Percentiles rank a stretch among this genome's conserved stretches.
These are phyloP conservation scores for Epichloe sylvatica DNA, from an alignment of 2,329 filamentous ascomycete species.

Conservation along the genomic window DNA sequence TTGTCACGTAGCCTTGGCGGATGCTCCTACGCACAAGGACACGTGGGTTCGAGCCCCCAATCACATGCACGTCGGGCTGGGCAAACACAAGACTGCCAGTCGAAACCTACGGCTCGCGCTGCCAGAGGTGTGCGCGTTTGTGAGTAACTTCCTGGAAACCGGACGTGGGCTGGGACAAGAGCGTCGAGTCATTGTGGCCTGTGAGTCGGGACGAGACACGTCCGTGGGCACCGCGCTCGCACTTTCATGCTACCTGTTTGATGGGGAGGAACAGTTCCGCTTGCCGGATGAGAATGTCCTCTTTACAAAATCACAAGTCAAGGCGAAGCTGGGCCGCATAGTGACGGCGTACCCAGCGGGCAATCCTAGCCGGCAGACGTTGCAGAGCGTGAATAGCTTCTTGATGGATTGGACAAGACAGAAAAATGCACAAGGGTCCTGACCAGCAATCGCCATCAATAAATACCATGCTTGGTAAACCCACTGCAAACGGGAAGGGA, in stretches of 20 bases:
- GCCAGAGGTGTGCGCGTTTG: slow-evolving; percentile 45
- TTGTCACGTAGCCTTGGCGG: slow-evolving; percentile 30
- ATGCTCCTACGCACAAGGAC: slow-evolving; percentile 30
- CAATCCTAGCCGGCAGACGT: slow-evolving; percentile 70
- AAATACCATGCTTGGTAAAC: too few species aligned
- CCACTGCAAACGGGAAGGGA: too few species aligned
- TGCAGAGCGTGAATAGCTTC: slow-evolving; percentile 86
- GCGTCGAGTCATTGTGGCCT: slow-evolving; percentile 44
- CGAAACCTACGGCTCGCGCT: slow-evolving; percentile 67
- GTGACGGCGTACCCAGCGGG: slow-evolving; percentile 64
- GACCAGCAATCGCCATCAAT: not conserved
- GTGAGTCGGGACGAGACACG: slow-evolving; percentile 66
- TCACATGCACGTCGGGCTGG: slow-evolving; percentile 47
- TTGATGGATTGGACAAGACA: slow-evolving; percentile 48
- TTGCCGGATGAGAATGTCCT: slow-evolving; percentile 11
- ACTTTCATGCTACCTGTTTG: slow-evolving; percentile 58
- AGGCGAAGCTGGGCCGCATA: slow-evolving; percentile 66
- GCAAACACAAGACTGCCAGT: slow-evolving; percentile 63
- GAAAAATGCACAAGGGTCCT: not conserved
- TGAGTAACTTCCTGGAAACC: slow-evolving; percentile 23
- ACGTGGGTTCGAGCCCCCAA: slow-evolving; percentile 24
- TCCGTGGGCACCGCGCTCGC: slow-evolving; percentile 66
- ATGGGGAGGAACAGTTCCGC: slow-evolving; percentile 41
- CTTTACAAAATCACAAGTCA: slow-evolving; percentile 64
- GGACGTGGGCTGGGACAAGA: too few species aligned